Conservation (phyloP, 768 basidiomycete genomes). For the Multifurca ochricompacta region DNA sequence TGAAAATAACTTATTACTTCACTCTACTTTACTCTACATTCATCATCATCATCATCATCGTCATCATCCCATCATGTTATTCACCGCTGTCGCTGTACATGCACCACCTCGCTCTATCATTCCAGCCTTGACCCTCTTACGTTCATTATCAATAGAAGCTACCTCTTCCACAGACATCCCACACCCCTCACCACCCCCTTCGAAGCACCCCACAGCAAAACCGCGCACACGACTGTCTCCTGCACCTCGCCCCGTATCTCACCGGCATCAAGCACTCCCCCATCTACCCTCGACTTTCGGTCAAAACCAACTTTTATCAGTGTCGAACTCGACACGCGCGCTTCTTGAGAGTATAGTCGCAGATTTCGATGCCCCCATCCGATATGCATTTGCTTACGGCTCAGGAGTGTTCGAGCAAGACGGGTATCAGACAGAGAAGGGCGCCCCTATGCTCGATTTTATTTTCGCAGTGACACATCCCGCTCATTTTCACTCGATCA, state of each 20-base stretch:
- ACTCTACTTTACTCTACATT: too few relatives aligned
- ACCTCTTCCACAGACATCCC: slow-evolving; percentile 1
- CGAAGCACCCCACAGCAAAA: slow-evolving; percentile 26
- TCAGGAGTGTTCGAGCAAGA: slow-evolving; percentile 93
- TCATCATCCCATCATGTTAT: slow-evolving; percentile 15
- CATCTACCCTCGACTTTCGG: slow-evolving; percentile 67
- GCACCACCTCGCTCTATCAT: slow-evolving; percentile 10
- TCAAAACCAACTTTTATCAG: slow-evolving; percentile 72
- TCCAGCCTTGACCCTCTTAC: not conserved
- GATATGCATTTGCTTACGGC: slow-evolving; percentile 97
- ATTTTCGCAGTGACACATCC: slow-evolving; percentile 94
- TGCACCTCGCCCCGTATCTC: slow-evolving; percentile 32
- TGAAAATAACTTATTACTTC: too few relatives aligned
- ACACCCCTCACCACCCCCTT: slow-evolving; percentile 26
- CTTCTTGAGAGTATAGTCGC: slow-evolving; percentile 73
- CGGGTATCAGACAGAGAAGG: slow-evolving; percentile 45
- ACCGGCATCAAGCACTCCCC: slow-evolving; percentile 34
- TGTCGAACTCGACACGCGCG: slow-evolving; percentile 70
- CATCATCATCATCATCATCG: too few relatives aligned
- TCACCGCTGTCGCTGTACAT: not conserved
- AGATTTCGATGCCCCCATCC: slow-evolving; percentile 82
- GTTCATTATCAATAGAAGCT: slow-evolving; percentile 18
- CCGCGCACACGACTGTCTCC: slow-evolving; percentile 35
- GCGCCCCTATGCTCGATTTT: slow-evolving; percentile 86
- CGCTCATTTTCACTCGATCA: slow-evolving; percentile 90